These are phyloP conservation scores for Coemansia umbellata DNA, from an alignment of 192 early-diverging fungal species.

Conservation along the genomic window DNA sequence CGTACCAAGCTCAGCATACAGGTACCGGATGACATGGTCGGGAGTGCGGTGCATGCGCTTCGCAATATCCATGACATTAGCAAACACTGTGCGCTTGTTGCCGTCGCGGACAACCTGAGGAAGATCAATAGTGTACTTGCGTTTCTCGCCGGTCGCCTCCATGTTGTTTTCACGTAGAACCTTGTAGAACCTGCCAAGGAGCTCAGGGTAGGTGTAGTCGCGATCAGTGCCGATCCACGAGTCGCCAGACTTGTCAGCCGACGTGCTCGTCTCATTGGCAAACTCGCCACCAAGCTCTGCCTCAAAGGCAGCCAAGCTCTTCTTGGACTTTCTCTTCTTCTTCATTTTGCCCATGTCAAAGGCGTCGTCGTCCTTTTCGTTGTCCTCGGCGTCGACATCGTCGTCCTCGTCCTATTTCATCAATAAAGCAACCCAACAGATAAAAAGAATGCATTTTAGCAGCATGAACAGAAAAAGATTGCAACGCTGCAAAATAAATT, in stretches of 20 bases:
- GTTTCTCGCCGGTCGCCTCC: constrained; percentile 88
- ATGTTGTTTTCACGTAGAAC: constrained; percentile 92
- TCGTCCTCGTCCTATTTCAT: constrained; percentile 29
- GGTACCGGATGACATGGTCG: constrained; percentile 96
- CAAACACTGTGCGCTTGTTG: constrained; percentile 94
- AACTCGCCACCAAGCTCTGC: constrained; percentile 65
- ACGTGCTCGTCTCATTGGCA: constrained; percentile 41
- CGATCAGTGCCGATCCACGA: constrained; percentile 87
- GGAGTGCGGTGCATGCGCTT: constrained; percentile 92
- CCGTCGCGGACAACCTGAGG: constrained; percentile 90
- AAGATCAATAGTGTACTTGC: constrained; percentile 89
- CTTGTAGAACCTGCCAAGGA: constrained; percentile 85
- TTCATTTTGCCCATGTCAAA: constrained; percentile 40
- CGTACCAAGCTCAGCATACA: constrained; percentile 99
- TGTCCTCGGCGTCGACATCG: constrained; percentile 29
- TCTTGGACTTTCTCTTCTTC: constrained; percentile 69
- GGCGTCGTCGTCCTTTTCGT: constrained; percentile 29
- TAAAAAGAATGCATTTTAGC: background rate
- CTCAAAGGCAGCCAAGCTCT: constrained; percentile 85
- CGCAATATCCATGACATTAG: constrained; percentile 92
- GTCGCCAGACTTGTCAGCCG: constrained; percentile 52
- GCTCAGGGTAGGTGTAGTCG: constrained; percentile 92
- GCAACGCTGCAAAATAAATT: background rate
- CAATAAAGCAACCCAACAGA: constrained; percentile 14
- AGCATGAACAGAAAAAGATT: too few species aligned